phyloP scores from a whole-genome alignment of 257 asterid genomes.

The Jasminum sambac region DNA sequence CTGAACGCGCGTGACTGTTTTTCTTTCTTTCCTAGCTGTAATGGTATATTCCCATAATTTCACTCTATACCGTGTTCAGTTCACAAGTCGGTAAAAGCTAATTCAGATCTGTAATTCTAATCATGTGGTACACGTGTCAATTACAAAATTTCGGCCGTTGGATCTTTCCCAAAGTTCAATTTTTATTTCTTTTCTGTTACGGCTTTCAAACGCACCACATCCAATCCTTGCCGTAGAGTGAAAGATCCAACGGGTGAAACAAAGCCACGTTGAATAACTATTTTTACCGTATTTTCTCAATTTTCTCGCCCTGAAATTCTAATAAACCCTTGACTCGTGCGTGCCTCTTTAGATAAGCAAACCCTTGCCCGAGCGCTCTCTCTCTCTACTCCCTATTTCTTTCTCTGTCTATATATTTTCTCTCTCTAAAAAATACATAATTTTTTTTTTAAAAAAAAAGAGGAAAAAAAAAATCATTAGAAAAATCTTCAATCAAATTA shows the following conservation, averaged over 20 bases:
- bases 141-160: neutral
- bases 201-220: slow-evolving; percentile 14
- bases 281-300: slow-evolving; percentile 13
- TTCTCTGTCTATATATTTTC: slow-evolving; percentile 27
- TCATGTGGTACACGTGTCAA: slow-evolving; percentile 14
- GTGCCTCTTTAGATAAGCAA: slow-evolving; percentile 32
- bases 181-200: slow-evolving; percentile 8
- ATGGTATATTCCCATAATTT: slow-evolving; percentile 30
- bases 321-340: slow-evolving; percentile 26
- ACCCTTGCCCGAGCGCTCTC: slow-evolving; percentile 47
- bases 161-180: slow-evolving; percentile 6
- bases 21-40: slow-evolving; percentile 10
- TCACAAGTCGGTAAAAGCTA: neutral
- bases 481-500: slow-evolving; percentile 45
- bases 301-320: slow-evolving; percentile 25
- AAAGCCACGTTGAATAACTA: slow-evolving; percentile 28
- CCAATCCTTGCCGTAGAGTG: slow-evolving; percentile 29
- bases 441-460: slow-evolving; percentile 23
- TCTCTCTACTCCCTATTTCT: slow-evolving; percentile 28
- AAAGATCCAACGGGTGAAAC: neutral
- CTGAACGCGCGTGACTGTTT: slow-evolving; percentile 21
- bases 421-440: slow-evolving; percentile 24
- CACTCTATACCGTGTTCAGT: slow-evolving; percentile 2
- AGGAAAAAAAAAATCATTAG: slow-evolving; percentile 11
- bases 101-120: slow-evolving; percentile 3